These are phyloP conservation scores for Cutaneotrichosporon arboriforme DNA, from an alignment of 1,284 basidiomycete species.

Conservation along the genomic window DNA sequence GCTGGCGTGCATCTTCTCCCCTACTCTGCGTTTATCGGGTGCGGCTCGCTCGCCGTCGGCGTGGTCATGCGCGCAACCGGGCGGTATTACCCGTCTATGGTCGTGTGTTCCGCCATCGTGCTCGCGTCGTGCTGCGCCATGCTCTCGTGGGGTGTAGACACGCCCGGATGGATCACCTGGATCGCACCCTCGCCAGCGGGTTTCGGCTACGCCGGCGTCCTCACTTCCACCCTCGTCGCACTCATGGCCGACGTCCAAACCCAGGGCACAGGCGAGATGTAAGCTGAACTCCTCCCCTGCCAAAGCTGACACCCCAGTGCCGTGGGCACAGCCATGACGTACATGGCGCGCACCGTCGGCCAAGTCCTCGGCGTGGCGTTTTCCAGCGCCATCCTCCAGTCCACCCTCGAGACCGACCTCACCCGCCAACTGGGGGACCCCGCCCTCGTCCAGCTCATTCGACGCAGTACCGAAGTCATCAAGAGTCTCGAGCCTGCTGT, in stretches of 20 bases:
- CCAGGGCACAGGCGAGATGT: constrained; percentile 33
- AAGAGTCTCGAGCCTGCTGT: constrained; percentile 58
- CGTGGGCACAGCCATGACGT: constrained; percentile 81
- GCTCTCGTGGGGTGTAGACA: constrained; percentile 43
- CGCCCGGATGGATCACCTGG: constrained; percentile 50
- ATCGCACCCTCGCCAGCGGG: constrained; percentile 30
- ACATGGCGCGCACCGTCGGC: constrained; percentile 81
- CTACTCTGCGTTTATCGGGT: constrained; percentile 57
- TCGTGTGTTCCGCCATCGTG: constrained; percentile 21
- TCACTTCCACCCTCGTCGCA: constrained; percentile 37
- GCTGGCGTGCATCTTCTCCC: constrained; percentile 81
- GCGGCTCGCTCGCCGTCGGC: constrained; percentile 77
- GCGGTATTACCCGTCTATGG: constrained; percentile 61
- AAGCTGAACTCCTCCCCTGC: constrained; percentile 8
- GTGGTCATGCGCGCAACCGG: constrained; percentile 80
- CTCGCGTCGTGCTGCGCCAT: constrained; percentile 24
- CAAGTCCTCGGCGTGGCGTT: constrained; percentile 86
- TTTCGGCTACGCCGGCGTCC: constrained; percentile 36
- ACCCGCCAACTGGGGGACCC: constrained; percentile 64
- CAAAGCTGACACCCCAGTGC: constrained; percentile 40
- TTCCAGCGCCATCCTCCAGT: constrained; percentile 71
- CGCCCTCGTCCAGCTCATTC: constrained; percentile 55
- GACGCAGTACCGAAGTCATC: constrained; percentile 77
- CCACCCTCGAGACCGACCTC: constrained; percentile 63
- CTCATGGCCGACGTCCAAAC: constrained; percentile 36